A percentile compares a stretch with the other conserved stretches of the same genome.
Conservation (phyloP, 2,329 filamentous ascomycete genomes). For the Magnaporthiopsis rhizophila region DNA sequence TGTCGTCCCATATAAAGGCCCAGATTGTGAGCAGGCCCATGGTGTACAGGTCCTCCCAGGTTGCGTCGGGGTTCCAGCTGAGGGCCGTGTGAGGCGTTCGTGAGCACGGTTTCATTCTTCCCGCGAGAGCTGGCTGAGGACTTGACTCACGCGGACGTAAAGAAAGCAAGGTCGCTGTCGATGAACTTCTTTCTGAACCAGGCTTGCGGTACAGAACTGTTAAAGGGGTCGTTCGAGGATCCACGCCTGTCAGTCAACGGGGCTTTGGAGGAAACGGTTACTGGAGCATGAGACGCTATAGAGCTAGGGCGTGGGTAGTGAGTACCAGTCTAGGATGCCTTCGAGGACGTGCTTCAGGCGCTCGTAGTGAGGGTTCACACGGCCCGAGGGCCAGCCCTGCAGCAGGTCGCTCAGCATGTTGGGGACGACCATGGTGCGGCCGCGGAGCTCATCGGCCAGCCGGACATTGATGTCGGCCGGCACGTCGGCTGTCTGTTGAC, state of each 20-base stretch:
- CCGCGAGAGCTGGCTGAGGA: background rate
- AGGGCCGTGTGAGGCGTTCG: background rate
- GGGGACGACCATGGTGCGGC: constrained; percentile 7
- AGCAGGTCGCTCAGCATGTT: constrained; percentile 3
- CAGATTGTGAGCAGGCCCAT: constrained; percentile 24
- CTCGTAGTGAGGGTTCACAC: constrained; percentile 4
- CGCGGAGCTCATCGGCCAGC: constrained; percentile 3
- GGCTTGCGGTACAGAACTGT: constrained; percentile 20
- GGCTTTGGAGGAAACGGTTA: background rate
- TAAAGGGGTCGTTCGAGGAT: constrained; percentile 22
- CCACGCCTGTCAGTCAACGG: background rate
- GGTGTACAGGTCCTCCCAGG: constrained; percentile 23
- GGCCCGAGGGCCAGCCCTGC: constrained; percentile 3
- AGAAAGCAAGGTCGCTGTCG: constrained; percentile 23
- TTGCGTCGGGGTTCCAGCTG: constrained; percentile 25
- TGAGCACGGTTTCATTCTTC: background rate
- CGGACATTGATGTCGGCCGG: background rate
- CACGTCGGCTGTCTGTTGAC: background rate
- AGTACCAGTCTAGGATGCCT: constrained; percentile 5
- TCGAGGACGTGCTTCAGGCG: constrained; percentile 3
- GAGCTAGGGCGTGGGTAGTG: too few species aligned
- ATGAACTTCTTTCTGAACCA: constrained; percentile 23
- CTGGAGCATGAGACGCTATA: background rate
- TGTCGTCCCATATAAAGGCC: constrained; percentile 27
- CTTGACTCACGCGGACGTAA: constrained; percentile 21